phyloP scores from a whole-genome alignment of 2,329 filamentous ascomycete genomes.

The Cladosporium sp. region DNA sequence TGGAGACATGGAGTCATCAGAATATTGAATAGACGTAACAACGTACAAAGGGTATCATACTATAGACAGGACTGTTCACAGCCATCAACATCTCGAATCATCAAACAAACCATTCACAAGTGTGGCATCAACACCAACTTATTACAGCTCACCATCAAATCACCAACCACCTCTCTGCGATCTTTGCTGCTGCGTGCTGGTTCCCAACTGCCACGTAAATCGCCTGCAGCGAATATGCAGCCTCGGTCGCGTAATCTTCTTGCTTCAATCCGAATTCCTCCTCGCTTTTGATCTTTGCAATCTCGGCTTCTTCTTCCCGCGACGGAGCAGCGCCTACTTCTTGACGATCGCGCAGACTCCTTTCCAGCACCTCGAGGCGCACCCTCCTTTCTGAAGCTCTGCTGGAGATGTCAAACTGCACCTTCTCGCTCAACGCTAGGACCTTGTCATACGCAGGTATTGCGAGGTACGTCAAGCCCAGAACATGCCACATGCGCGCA shows the following conservation, averaged over 20 bases:
- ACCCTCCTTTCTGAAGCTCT: conserved; percentile 27
- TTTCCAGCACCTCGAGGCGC: conserved; percentile 32
- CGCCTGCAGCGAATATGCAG: conserved; percentile 66
- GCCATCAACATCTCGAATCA: too few species aligned
- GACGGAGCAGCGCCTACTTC: conserved; percentile 4
- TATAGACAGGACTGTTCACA: too few species aligned
- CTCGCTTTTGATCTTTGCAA: conserved; percentile 6
- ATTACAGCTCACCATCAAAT: conserved; percentile 24
- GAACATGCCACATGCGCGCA: conserved; percentile 66
- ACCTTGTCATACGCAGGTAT: conserved; percentile 63
- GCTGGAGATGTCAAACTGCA: conserved; percentile 31
- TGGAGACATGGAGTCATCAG: too few species aligned
- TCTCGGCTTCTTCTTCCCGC: conserved; percentile 4
- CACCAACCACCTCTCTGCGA: conserved; percentile 55
- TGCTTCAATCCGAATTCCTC: conserved; percentile 30
- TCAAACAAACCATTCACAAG: too few species aligned
- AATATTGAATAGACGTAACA: too few species aligned
- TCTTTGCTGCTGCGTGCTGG: conserved; percentile 49
- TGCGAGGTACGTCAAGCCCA: conserved; percentile 68
- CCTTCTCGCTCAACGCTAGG: conserved; percentile 44
- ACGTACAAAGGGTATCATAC: too few species aligned
- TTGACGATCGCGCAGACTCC: conserved; percentile 13
- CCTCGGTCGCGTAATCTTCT: conserved; percentile 61
- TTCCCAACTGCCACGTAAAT: conserved; percentile 63
- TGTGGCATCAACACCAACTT: too few species aligned